These are phyloP conservation scores for Solanum pinnatisectum DNA, from an alignment of 257 asterid genomes.

Conservation along the genomic window DNA sequence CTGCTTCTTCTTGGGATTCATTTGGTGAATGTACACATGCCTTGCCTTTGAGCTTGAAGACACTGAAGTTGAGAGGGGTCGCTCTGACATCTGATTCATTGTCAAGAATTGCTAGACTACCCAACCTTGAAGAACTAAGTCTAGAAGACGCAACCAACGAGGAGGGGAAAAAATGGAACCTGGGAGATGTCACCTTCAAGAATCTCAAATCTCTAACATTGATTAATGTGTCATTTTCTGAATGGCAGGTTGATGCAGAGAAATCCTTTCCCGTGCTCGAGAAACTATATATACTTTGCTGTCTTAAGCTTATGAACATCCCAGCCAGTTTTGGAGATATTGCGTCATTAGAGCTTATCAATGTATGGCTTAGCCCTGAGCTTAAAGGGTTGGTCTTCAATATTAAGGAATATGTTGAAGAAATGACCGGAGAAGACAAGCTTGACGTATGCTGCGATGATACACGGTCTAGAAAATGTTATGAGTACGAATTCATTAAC, in stretches of 20 bases:
- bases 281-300: fast-evolving
- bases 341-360: neutral
- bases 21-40: fast-evolving
- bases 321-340: neutral
- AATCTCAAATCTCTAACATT: neutral
- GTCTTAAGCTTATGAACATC: neutral
- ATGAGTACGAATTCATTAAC: too few relatives aligned
- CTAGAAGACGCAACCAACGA: neutral
- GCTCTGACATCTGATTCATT: neutral
- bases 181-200: neutral
- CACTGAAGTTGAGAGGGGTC: fast-evolving
- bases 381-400: neutral
- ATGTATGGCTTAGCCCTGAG: fast-evolving
- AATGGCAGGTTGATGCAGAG: neutral
- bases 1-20: fast-evolving
- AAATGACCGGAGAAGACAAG: neutral
- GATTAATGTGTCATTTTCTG: fast-evolving
- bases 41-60: neutral
- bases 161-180: neutral
- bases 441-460: neutral
- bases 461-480: too few relatives aligned
- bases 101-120: neutral
- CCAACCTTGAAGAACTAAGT: neutral
- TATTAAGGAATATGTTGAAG: neutral
- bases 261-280: neutral